Evolutionary conservation across 2,329 filamentous ascomycete species (phyloP), one percentile per base, ranked within the genome.

Genomic region (Penicillium sp.): DNA sequence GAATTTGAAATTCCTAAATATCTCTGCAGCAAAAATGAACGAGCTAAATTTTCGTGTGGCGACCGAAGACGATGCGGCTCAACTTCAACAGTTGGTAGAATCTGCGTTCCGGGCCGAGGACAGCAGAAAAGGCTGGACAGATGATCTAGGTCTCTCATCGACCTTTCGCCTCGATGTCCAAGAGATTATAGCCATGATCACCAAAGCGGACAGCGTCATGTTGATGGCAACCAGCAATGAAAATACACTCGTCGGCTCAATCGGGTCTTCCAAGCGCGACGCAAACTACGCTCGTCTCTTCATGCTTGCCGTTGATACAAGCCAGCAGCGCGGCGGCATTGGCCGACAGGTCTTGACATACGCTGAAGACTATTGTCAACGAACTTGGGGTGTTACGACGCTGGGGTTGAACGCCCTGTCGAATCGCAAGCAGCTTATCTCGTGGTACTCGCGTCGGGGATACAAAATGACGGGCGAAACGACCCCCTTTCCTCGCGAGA

Each of bases 81-180:
- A 58, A 7, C 52, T 79, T 26, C 74, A 74, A 29, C 55, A 68
- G 16, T 67, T 79, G 1, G 70, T 78, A 1, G 66, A 79, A 49
- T 60, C 69, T 13, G 74, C 77, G 0, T 79, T 79, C 45, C 75
- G 74, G 34, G 67, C 75, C 43, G 65, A 71, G 3, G 76, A 78
- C 40, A 72, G 58, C 56, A 65, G 76, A 47, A 55, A 68, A 52
- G 57, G 65, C 55, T 76, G 73, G 73, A 72, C 72, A 0, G 76
- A 67, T 4, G 64, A 75, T 51, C 63, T 70, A 34, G 67, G 67
- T 4, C 66, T 72, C 34, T 61, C 61, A 2, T 56, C 61, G 2
- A 52, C 53, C 38, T 72, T 72, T 38, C 57, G 47, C 8, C 50
- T 69, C 24, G 44, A 58, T n/a, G 43, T 66, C 32, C 56, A 66